Evolutionary conservation across 306 rosid genomes (phyloP).

Genomic region (Acmispon strigosus): DNA sequence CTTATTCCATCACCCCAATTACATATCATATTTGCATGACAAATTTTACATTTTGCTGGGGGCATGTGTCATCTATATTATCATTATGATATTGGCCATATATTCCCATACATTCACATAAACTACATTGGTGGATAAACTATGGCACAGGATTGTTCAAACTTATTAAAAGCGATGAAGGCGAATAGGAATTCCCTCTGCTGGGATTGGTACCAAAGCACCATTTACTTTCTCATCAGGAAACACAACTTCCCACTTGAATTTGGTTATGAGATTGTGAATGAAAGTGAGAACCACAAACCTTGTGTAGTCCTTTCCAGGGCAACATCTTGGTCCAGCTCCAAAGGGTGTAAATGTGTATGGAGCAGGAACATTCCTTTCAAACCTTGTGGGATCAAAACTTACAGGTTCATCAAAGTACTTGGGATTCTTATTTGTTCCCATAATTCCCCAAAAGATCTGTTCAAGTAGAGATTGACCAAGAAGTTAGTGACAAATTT

Average conservation of each 20-base stretch:
- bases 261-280: constrained; percentile 27
- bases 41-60: background rate
- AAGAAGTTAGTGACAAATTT: background rate
- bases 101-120: background rate
- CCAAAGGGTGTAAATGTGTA: constrained; percentile 34
- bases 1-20: background rate
- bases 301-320: constrained; percentile 27
- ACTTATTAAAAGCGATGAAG: background rate
- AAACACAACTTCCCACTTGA: constrained; percentile 25
- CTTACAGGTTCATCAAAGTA: constrained; percentile 27
- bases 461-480: background rate
- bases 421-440: constrained; percentile 24
- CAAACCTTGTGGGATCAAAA: constrained; percentile 42
- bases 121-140: background rate
- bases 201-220: constrained; percentile 7
- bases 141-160: background rate
- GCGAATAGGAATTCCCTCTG: constrained; percentile 26
- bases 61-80: background rate
- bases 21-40: background rate
- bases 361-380: constrained; percentile 23
- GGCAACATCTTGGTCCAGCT: constrained; percentile 32
- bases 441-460: constrained; percentile 34
- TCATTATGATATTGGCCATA: background rate
- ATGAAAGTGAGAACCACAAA: constrained; percentile 28
- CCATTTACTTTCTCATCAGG: constrained; percentile 24